phyloP scores from a whole-genome alignment of 2,329 filamentous ascomycete species.

The Trichophyton mentagrophytes region DNA sequence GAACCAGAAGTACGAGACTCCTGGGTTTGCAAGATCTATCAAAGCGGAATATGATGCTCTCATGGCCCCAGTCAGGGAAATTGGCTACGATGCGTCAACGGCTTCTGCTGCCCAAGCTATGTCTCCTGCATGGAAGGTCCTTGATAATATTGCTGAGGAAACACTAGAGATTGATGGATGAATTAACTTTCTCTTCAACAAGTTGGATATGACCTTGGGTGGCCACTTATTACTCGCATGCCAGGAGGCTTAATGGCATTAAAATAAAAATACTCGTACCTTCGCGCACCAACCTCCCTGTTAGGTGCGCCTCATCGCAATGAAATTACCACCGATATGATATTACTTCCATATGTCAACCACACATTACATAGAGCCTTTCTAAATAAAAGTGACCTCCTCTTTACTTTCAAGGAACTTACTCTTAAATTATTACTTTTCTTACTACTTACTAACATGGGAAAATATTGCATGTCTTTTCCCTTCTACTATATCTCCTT shows the following conservation, averaged over 20 bases:
- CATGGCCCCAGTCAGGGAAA: constrained; percentile 5
- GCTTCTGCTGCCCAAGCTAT: constrained; percentile 16
- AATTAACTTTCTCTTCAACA: background rate
- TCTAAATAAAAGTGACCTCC: too few species aligned
- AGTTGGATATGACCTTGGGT: background rate
- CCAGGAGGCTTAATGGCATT: background rate
- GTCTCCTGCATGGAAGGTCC: constrained; percentile 37
- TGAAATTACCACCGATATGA: too few species aligned
- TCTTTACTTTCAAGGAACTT: too few species aligned
- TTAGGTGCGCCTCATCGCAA: too few species aligned
- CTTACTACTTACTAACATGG: too few species aligned
- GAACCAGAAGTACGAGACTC: constrained; percentile 19
- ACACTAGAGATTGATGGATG: constrained; percentile 10
- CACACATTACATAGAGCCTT: too few species aligned
- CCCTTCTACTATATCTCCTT: too few species aligned
- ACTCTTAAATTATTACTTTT: too few species aligned
- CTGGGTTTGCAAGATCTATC: constrained; percentile 21
- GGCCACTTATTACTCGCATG: background rate
- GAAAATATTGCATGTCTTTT: too few species aligned
- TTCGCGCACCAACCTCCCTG: too few species aligned
- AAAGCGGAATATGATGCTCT: constrained; percentile 18
- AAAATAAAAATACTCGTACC: background rate
- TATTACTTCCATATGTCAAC: too few species aligned
- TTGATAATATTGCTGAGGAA: constrained; percentile 27
- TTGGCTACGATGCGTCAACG: background rate